Base-by-base conservation (phyloP, 148 eudicot species). In the Silene uniflora region DNA sequence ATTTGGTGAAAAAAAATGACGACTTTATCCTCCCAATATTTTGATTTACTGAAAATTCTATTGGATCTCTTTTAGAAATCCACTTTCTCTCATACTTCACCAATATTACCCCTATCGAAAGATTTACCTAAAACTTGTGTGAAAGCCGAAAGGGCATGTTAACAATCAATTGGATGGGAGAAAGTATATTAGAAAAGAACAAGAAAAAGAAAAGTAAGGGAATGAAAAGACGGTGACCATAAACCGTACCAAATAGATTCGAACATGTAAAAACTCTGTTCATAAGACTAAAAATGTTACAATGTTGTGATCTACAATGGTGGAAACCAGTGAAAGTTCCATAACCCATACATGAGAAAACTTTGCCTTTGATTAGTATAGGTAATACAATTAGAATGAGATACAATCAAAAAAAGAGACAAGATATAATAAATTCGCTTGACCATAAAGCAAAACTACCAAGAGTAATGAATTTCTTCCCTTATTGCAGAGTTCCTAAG, bases 351-450 rank as follows among this genome's bases (percentile, higher is more conserved):
- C 67, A 73, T 46, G 47, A 63, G 71, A 77, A 59, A 73, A 23
- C 2, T 67, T 67, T 69, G 71, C 71, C 72, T 69, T 77, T 58
- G 23, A 73, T 62, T 63, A 77, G 80, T 77, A 77, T 77, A 21
- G 18, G 56, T 39, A 79, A 75, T 79, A 68, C 77, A 81, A 70
- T 77, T 81, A 76, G 84, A 81, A 62, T 73, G 52, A 63, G 70
- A 66, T 68, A 77, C 72, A 66, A 44, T 21, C 7, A 65, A 46
- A 59, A 59, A 71, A 27, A 18, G 10, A 72, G 54, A 46, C 3
- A 23, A 29, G 77, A 81, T 74, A 62, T 72, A 35, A 62, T 72
- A 35, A 67, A 76, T 60, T 67, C 49, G 68, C 62, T 39, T 70
- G 25, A 73, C 70, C 70, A 76, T 79, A 72, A 76, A 5, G 35